Conservation (phyloP, 1,139 yeast genomes). For the Petasospora fabianii region DNA sequence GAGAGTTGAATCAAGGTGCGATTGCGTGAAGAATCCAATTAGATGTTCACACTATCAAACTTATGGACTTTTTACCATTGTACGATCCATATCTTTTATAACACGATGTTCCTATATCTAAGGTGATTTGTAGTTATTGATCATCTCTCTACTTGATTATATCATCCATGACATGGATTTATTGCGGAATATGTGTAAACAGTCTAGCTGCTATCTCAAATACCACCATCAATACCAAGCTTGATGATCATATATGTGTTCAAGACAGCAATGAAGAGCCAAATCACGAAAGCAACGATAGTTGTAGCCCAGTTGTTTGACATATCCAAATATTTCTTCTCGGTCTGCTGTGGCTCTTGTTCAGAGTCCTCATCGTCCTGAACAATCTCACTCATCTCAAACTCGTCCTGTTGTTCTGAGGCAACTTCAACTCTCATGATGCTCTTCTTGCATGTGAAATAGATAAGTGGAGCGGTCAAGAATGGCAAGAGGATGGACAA, state of each 20-base stretch:
- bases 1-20: no score
- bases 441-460: slow-evolving; percentile 60
- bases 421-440: slow-evolving; percentile 54
- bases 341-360: slow-evolving; percentile 13
- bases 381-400: slow-evolving; percentile 7
- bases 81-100: no score
- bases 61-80: no score
- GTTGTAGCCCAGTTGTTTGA: slow-evolving; percentile 60
- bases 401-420: slow-evolving; percentile 17
- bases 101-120: no score
- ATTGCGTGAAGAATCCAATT: no score
- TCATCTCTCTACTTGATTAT: no score
- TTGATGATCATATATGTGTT: slow-evolving; percentile 71
- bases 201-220: no score
- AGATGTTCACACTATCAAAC: no score
- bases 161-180: no score
- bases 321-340: slow-evolving; percentile 42
- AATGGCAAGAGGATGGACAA: slow-evolving; percentile 70
- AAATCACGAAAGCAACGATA: slow-evolving; percentile 42
- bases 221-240: slow-evolving; percentile 27
- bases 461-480: slow-evolving; percentile 72
- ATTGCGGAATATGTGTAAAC: no score
- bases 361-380: slow-evolving; percentile 7
- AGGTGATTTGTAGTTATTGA: no score
- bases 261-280: slow-evolving; percentile 63